These are phyloP conservation scores for Saussurea involucrata DNA, from an alignment of 129 eudicot species.

Conservation along the genomic window DNA sequence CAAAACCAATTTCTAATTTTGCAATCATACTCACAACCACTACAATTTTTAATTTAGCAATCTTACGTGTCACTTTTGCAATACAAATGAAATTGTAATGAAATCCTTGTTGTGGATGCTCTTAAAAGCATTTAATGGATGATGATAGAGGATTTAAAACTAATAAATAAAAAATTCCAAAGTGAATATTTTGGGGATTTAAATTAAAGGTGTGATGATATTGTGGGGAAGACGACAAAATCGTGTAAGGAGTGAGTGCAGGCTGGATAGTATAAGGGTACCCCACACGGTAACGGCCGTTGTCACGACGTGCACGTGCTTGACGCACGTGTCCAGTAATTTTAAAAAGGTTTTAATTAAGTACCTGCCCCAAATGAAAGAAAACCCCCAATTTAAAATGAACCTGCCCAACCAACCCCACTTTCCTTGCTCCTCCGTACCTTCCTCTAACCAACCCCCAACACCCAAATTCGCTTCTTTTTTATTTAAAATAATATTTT, in stretches of 20 bases:
- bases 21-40: no score
- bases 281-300: constrained; percentile 41
- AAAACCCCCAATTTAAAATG: neutral
- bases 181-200: neutral
- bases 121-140: neutral
- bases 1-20: no score
- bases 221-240: neutral
- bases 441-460: constrained; percentile 17
- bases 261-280: constrained; percentile 37
- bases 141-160: neutral
- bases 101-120: no score
- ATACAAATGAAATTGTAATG: no score
- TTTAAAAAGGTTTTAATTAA: neutral
- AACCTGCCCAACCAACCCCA: constrained; percentile 7
- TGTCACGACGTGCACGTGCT: constrained; percentile 40
- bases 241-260: constrained; percentile 32
- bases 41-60: no score
- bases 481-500: neutral
- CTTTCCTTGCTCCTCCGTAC: constrained; percentile 28
- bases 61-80: no score
- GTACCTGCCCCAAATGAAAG: constrained; percentile 20
- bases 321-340: constrained; percentile 29
- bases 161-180: neutral
- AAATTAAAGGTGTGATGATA: neutral
- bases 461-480: neutral